These are phyloP conservation scores for Hypericum perforatum DNA, from an alignment of 345 rosid genomes.

Conservation along the genomic window DNA sequence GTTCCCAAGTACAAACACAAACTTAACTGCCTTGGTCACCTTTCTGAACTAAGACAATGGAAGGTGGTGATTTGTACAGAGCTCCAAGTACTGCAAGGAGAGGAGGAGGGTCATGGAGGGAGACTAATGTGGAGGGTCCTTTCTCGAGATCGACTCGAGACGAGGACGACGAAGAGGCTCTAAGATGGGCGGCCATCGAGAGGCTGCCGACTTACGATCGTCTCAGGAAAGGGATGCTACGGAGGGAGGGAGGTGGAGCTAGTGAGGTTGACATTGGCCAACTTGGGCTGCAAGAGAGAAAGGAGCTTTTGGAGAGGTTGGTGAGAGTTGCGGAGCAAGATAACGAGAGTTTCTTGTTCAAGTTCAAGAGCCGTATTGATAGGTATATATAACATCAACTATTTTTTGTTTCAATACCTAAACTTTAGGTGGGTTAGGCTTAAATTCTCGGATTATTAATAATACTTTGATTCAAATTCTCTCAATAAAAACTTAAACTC, in stretches of 20 bases:
- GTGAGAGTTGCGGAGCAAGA: neutral
- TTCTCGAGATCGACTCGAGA: neutral
- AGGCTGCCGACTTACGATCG: neutral
- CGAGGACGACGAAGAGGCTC: constrained; percentile 3
- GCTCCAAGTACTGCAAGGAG: too few species aligned
- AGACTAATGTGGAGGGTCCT: too few species aligned
- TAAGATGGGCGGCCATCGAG: constrained; percentile 3
- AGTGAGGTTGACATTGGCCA: neutral
- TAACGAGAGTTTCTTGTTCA: neutral
- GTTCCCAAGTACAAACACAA: too few species aligned
- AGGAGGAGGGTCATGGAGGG: too few species aligned
- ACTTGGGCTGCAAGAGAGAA: neutral
- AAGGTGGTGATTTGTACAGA: too few species aligned
- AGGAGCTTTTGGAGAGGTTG: neutral
- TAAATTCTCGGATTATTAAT: too few species aligned
- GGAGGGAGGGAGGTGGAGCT: neutral
- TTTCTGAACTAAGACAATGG: too few species aligned
- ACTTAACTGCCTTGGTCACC: too few species aligned
- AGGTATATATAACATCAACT: neutral
- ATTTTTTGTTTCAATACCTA: too few species aligned
- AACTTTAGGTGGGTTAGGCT: too few species aligned
- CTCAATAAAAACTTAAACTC: too few species aligned
- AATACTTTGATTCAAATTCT: too few species aligned
- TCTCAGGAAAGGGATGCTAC: neutral
- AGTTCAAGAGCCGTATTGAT: constrained; percentile 1